Conservation (phyloP, 2,329 filamentous ascomycete species). For the Monilinia aucupariae region DNA sequence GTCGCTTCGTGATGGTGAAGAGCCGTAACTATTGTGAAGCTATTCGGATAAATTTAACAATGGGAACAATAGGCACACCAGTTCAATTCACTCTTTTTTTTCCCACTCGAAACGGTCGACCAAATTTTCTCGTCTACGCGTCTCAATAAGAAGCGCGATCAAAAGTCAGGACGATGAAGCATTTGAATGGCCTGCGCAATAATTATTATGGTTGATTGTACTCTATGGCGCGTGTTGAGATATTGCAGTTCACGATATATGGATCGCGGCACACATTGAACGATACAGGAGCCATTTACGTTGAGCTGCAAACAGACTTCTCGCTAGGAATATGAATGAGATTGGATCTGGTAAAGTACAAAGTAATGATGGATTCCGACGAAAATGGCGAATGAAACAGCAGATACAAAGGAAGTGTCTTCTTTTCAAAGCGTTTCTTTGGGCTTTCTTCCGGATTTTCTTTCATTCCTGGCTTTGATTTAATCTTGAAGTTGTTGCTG, state of each 20-base stretch:
- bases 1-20: neutral
- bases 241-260: constrained; percentile 15
- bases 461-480: neutral
- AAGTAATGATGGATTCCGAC: constrained; percentile 9
- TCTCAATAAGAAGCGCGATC: constrained; percentile 9
- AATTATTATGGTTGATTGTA: constrained; percentile 15
- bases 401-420: neutral
- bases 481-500: neutral
- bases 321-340: constrained; percentile 2
- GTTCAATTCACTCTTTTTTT: constrained; percentile 18
- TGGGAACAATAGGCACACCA: neutral
- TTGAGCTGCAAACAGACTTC: constrained; percentile 16
- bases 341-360: neutral
- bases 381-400: neutral
- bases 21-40: neutral
- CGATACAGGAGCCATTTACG: constrained; percentile 12
- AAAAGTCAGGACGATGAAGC: neutral
- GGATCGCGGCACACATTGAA: constrained; percentile 14
- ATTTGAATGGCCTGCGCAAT: constrained; percentile 9
- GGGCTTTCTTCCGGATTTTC: neutral
- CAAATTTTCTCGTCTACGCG: constrained; percentile 4
- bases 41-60: neutral
- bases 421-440: neutral
- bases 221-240: constrained; percentile 13
- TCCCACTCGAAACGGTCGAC: neutral